Conservation (phyloP, 371 early-diverging fungal genomes). For the Rhizopus delemar region DNA sequence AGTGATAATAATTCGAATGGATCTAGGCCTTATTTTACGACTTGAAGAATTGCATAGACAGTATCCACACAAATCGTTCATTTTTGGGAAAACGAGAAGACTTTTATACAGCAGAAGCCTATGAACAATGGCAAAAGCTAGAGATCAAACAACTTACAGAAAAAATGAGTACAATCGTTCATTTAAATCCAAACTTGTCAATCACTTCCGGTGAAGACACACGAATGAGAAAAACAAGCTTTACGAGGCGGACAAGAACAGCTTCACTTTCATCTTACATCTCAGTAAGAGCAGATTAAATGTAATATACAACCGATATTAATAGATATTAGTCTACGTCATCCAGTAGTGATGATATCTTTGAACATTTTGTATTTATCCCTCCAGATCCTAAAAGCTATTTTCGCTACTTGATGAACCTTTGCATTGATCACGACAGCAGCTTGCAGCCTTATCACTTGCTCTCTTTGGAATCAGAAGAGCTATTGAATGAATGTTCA, state of each 20-base stretch:
- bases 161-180: constrained; percentile 30
- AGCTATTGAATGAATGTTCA: constrained; percentile 59
- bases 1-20: neutral
- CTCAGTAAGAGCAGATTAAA: neutral
- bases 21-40: constrained; percentile 31
- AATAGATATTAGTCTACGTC: neutral
- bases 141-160: constrained; percentile 37
- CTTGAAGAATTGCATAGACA: constrained; percentile 32
- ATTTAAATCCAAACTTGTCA: constrained; percentile 30
- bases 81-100: constrained; percentile 33
- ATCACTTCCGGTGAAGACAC: constrained; percentile 18
- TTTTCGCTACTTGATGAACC: constrained; percentile 43
- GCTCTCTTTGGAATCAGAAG: constrained; percentile 50
- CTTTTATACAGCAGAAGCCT: constrained; percentile 23
- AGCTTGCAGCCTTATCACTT: neutral
- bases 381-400: constrained; percentile 47
- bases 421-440: constrained; percentile 44
- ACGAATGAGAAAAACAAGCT: constrained; percentile 19
- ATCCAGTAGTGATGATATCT: neutral
- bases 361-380: constrained; percentile 39
- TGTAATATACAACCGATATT: neutral
- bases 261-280: constrained; percentile 2
- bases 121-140: constrained; percentile 35
- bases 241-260: constrained; percentile 8
- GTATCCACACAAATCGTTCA: constrained; percentile 30